A percentile compares a stretch with the other conserved stretches of the same genome.
phyloP scores from a whole-genome alignment of 2,329 filamentous ascomycete species.

The Aspergillus sp. region DNA sequence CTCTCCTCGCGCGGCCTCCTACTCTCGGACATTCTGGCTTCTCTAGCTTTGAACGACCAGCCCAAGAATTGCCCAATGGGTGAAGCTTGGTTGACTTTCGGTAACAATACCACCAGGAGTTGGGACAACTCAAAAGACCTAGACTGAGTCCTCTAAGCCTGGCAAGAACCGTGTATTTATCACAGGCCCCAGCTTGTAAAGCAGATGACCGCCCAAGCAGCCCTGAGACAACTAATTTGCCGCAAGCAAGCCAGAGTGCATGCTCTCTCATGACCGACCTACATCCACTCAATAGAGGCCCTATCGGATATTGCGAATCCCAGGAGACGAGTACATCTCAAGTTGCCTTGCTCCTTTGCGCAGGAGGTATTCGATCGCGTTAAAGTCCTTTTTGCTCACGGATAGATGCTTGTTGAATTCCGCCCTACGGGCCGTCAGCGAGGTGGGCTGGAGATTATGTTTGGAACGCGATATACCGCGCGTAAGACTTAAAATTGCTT shows the following conservation, averaged over 20 bases:
- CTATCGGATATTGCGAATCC: slow-evolving; percentile 72
- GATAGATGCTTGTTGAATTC: slow-evolving; percentile 75
- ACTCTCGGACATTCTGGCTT: neutral
- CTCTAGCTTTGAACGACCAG: neutral
- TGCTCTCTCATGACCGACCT: neutral
- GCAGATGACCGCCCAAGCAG: neutral
- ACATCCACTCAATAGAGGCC: neutral
- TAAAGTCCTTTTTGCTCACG: slow-evolving; percentile 83
- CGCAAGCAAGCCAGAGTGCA: neutral
- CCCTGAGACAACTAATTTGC: neutral
- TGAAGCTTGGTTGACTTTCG: neutral
- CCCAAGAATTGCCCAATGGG: neutral
- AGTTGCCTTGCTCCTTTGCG: slow-evolving; percentile 81
- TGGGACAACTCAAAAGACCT: neutral
- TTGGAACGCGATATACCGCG: slow-evolving; percentile 39
- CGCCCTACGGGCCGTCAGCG: slow-evolving; percentile 51
- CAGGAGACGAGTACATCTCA: slow-evolving; percentile 77
- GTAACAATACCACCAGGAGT: neutral
- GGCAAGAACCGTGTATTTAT: neutral
- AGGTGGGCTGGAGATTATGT: neutral
- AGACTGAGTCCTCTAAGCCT: neutral
- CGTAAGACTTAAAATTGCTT: slow-evolving; percentile 47
- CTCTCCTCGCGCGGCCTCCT: neutral
- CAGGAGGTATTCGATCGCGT: slow-evolving; percentile 81
- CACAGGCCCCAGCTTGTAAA: neutral